Conservation (phyloP, 148 eudicot species). For the Arctostaphylos glauca region DNA sequence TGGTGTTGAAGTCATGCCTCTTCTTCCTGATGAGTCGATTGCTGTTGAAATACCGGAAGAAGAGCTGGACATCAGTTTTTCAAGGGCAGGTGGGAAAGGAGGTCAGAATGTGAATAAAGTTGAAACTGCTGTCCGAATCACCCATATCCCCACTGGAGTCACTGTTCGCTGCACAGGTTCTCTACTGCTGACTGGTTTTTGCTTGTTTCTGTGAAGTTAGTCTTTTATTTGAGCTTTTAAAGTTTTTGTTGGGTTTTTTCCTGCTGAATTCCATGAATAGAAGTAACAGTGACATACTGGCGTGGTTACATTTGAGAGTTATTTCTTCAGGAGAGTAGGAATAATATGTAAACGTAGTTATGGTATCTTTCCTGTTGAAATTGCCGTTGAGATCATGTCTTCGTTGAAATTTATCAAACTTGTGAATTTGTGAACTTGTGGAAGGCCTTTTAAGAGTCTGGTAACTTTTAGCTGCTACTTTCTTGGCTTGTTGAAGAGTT, state of each 20-base stretch:
- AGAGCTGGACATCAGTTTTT: slow-evolving; percentile 71
- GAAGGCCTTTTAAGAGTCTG: not conserved
- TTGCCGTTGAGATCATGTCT: not conserved
- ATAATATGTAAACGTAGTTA: not conserved
- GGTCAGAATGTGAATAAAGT: slow-evolving; percentile 99
- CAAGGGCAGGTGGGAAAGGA: slow-evolving; percentile 93
- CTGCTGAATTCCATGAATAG: not conserved
- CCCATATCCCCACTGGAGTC: slow-evolving; percentile 94
- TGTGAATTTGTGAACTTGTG: not conserved
- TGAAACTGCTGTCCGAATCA: slow-evolving; percentile 95
- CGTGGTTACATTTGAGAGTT: not conserved
- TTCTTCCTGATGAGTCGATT: slow-evolving; percentile 87
- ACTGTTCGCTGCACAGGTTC: slow-evolving; percentile 86
- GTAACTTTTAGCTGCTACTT: not conserved
- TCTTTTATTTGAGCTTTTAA: not conserved
- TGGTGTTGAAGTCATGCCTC: slow-evolving; percentile 98
- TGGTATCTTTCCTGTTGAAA: not conserved
- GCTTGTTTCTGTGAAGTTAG: not conserved
- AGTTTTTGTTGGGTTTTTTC: not conserved
- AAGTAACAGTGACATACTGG: not conserved
- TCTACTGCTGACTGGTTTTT: slow-evolving; percentile 9
- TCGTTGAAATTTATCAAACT: not conserved
- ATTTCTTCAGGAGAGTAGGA: not conserved
- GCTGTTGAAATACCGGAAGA: slow-evolving; percentile 93
- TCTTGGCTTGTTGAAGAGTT: not conserved